Percentiles rank a stretch among this genome's conserved stretches.
phyloP scores from a whole-genome alignment of 257 asterid species.

The Ocimum tenuiflorum region DNA sequence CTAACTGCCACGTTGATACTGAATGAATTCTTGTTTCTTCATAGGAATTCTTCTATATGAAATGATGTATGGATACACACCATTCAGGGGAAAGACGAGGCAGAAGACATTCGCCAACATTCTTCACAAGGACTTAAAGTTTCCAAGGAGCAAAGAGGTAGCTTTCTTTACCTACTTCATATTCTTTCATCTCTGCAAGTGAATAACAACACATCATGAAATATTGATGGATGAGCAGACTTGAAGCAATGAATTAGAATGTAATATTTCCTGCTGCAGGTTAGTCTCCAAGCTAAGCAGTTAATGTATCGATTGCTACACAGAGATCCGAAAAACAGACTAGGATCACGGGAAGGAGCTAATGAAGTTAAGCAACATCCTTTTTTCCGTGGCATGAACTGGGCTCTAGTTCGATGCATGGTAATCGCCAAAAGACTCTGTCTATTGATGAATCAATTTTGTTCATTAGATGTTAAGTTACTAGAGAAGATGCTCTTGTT shows the following conservation, averaged over 20 bases:
- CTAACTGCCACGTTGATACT: background rate
- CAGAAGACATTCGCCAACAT: conserved; percentile 87
- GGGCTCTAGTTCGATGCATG: conserved; percentile 95
- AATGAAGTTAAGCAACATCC: conserved; percentile 85
- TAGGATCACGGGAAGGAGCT: conserved; percentile 90
- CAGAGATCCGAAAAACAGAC: conserved; percentile 91
- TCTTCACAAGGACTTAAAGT: conserved; percentile 86
- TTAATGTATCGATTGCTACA: conserved; percentile 72
- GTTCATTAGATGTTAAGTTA: background rate
- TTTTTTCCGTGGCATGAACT: conserved; percentile 75
- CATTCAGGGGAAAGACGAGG: conserved; percentile 96
- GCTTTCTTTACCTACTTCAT: conserved; percentile 7
- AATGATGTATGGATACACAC: conserved; percentile 94
- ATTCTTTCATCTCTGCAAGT: conserved; percentile 1
- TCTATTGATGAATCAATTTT: background rate
- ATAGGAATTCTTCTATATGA: conserved; percentile 83
- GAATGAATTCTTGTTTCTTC: conserved; percentile 9
- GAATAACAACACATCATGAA: background rate
- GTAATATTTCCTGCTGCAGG: conserved; percentile 38
- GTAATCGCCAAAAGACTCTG: conserved; percentile 29
- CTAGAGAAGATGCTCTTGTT: background rate
- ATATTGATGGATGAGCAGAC: background rate
- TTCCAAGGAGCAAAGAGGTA: conserved; percentile 77
- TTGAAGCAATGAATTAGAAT: background rate
- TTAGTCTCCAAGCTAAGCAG: conserved; percentile 81